Percentiles rank a stretch among this genome's conserved stretches.
Evolutionary conservation across 208 protist species (phyloP).

Genomic region (Crithidia fasciculata): DNA sequence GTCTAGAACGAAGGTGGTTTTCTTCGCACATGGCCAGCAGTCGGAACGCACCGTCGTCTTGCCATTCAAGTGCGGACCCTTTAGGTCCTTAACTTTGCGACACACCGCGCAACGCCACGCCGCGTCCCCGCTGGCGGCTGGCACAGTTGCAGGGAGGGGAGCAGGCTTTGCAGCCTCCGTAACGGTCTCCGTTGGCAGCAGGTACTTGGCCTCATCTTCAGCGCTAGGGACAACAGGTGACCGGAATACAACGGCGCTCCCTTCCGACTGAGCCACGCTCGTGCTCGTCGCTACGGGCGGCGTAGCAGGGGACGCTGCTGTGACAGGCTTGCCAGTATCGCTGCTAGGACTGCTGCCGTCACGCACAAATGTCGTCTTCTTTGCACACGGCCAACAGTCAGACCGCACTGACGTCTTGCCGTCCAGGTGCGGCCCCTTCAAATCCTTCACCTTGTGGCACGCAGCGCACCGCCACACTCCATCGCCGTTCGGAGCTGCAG

Average conservation of each 20-base stretch:
- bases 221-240: too few species aligned
- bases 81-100: conserved; percentile 33
- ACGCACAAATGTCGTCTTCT: conserved; percentile 38
- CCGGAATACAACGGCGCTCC: too few species aligned
- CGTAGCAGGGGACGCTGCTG: not conserved
- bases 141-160: not conserved
- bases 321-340: too few species aligned
- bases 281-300: too few species aligned
- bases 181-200: too few species aligned
- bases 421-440: conserved; percentile 38
- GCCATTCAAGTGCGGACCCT: conserved; percentile 37
- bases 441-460: conserved; percentile 29
- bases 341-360: not conserved
- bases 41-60: conserved; percentile 47
- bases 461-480: not conserved
- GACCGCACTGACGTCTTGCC: conserved; percentile 43
- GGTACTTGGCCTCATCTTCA: too few species aligned
- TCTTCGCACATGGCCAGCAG: conserved; percentile 52
- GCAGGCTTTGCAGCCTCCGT: not conserved
- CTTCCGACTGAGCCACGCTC: too few species aligned
- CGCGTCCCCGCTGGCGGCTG: not conserved
- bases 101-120: not conserved
- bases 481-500: not conserved
- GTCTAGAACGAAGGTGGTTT: conserved; percentile 33
- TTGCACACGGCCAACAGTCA: conserved; percentile 54